Evolutionary conservation across 805 yeast genomes (phyloP).

Genomic region (Candida maesae): DNA sequence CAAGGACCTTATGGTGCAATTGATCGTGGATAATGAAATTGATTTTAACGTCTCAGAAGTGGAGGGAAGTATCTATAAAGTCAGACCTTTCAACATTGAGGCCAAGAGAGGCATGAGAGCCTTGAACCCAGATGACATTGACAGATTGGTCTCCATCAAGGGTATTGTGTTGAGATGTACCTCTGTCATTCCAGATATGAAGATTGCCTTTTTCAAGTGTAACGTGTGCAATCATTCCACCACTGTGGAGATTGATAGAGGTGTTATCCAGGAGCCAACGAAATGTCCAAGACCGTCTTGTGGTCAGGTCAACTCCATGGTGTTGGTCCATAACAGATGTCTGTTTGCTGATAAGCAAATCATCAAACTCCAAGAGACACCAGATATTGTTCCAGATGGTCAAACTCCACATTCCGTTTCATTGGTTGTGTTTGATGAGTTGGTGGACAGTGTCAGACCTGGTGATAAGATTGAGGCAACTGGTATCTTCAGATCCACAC

Average conservation of each 20-base stretch:
- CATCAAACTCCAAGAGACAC: conserved; percentile 90
- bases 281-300: conserved; percentile 90
- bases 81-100: conserved; percentile 83
- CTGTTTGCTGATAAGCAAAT: conserved; percentile 95
- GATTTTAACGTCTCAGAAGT: conserved; percentile 52
- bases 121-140: conserved; percentile 90
- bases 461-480: conserved; percentile 96
- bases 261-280: conserved; percentile 89
- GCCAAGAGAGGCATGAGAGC: conserved; percentile 82
- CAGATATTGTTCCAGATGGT: conserved; percentile 95
- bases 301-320: conserved; percentile 81
- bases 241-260: conserved; percentile 90
- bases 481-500: conserved; percentile 90
- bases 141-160: conserved; percentile 84
- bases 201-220: conserved; percentile 93
- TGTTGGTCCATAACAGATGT: conserved; percentile 85
- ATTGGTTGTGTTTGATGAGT: conserved; percentile 89
- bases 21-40: conserved; percentile 50
- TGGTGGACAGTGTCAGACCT: conserved; percentile 91
- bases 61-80: conserved; percentile 78
- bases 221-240: conserved; percentile 91
- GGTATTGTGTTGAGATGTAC: conserved; percentile 89
- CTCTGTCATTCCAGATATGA: conserved; percentile 95
- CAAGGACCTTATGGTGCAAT: conserved; percentile 80
- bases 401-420: conserved; percentile 98